A percentile compares a stretch with the other conserved stretches of the same genome.
phyloP scores from a whole-genome alignment of 2,329 filamentous ascomycete species.

The Stemphylium lycopersici region DNA sequence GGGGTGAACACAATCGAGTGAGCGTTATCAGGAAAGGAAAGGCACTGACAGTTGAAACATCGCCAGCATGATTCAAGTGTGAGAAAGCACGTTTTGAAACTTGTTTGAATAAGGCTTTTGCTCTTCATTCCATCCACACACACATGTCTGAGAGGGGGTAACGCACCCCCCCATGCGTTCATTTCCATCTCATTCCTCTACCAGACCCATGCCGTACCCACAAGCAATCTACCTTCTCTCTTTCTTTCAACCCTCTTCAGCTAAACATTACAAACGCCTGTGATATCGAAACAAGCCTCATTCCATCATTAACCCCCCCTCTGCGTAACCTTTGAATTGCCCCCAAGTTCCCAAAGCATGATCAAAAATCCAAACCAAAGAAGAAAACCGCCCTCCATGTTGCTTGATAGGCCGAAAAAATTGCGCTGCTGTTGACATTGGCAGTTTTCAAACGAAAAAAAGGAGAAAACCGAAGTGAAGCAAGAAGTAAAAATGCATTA shows the following conservation, averaged over 20 bases:
- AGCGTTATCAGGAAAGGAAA: too few species aligned
- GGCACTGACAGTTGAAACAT: too few species aligned
- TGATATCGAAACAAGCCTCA: not conserved
- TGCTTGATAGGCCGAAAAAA: not conserved
- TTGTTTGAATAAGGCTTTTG: too few species aligned
- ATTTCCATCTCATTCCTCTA: not conserved
- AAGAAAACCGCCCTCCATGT: not conserved
- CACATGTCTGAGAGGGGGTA: too few species aligned
- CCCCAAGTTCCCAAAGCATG: not conserved
- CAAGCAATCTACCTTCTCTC: not conserved
- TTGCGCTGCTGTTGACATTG: not conserved
- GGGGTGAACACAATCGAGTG: too few species aligned
- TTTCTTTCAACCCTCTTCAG: not conserved
- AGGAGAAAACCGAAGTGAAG: not conserved
- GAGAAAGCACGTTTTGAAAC: too few species aligned
- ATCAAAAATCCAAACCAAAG: not conserved
- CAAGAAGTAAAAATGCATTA: slow-evolving; percentile 4
- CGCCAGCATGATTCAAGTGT: too few species aligned
- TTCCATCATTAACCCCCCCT: not conserved
- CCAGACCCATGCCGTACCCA: not conserved
- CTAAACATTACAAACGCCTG: slow-evolving; percentile 4
- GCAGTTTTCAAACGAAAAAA: not conserved
- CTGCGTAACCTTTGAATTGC: not conserved
- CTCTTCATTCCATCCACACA: too few species aligned
- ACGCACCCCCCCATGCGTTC: not conserved